Percentiles rank a stretch among this genome's conserved stretches.
These are phyloP conservation scores for Leccinum imitatum DNA, from an alignment of 768 basidiomycete species.

Conservation along the genomic window DNA sequence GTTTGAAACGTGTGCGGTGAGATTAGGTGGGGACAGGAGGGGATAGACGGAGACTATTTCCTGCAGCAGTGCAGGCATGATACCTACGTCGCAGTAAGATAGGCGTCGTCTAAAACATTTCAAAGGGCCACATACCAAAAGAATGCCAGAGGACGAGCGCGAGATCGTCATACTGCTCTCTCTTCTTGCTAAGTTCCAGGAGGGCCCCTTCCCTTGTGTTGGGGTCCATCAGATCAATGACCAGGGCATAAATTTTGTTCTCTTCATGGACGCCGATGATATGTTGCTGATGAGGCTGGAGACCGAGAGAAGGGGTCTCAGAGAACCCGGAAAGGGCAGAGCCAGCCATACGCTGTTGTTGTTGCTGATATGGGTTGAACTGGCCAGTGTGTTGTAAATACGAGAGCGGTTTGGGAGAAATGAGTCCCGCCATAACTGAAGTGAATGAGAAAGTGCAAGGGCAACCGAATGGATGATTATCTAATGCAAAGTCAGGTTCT, in stretches of 20 bases:
- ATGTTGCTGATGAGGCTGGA: constrained; percentile 54
- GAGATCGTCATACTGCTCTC: constrained; percentile 98
- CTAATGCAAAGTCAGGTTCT: constrained; percentile 12
- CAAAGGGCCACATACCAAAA: constrained; percentile 61
- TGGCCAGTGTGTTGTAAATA: constrained; percentile 62
- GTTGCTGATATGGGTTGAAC: constrained; percentile 61
- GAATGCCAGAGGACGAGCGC: constrained; percentile 98
- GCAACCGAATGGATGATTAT: constrained; percentile 21
- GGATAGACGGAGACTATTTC: constrained; percentile 99
- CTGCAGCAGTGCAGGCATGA: constrained; percentile 96
- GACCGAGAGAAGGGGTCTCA: constrained; percentile 59
- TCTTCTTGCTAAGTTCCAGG: constrained; percentile 96
- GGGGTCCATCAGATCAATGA: constrained; percentile 83
- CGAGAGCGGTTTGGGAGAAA: constrained; percentile 61
- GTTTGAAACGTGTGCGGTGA: constrained; percentile 97
- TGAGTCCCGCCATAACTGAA: constrained; percentile 55
- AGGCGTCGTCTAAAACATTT: neutral
- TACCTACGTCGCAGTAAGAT: constrained; percentile 51
- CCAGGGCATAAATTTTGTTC: constrained; percentile 85
- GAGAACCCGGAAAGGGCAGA: constrained; percentile 44
- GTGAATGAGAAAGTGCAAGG: constrained; percentile 8
- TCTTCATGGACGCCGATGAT: constrained; percentile 60
- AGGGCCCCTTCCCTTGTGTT: constrained; percentile 85
- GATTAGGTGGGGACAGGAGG: constrained; percentile 88
- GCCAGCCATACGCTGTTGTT: constrained; percentile 26